phyloP scores from a whole-genome alignment of 768 basidiomycete species.

The Zangia roseola region DNA sequence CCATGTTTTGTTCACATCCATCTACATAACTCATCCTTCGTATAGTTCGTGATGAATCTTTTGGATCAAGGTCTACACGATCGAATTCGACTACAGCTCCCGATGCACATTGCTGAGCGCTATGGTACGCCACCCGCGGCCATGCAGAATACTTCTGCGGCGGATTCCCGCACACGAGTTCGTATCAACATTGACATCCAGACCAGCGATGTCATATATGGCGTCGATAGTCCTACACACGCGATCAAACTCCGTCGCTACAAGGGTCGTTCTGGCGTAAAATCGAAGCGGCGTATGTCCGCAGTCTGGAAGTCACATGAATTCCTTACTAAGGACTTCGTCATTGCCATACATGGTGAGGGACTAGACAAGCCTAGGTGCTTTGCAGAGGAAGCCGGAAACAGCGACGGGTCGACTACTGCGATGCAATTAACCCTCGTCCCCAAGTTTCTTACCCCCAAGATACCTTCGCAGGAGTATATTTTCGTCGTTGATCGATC shows the following conservation, averaged over 20 bases:
- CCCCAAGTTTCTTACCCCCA: conserved; percentile 48
- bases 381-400: conserved; percentile 43
- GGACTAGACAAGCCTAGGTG: conserved; percentile 55
- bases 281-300: conserved; percentile 41
- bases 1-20: neutral
- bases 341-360: conserved; percentile 47
- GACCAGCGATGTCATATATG: conserved; percentile 43
- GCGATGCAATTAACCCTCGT: conserved; percentile 57
- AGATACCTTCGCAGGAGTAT: conserved; percentile 49
- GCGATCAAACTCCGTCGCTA: conserved; percentile 34
- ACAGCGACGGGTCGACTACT: conserved; percentile 28
- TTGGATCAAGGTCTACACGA: conserved; percentile 49
- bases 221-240: conserved; percentile 48
- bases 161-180: conserved; percentile 35
- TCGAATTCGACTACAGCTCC: conserved; percentile 52
- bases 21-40: neutral
- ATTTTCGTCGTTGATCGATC: conserved; percentile 62
- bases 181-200: conserved; percentile 46
- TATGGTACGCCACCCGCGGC: conserved; percentile 47
- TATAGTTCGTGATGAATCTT: conserved; percentile 53
- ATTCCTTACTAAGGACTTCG: conserved; percentile 50
- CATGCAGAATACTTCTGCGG: conserved; percentile 32
- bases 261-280: conserved; percentile 32
- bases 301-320: conserved; percentile 39
- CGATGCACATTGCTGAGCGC: conserved; percentile 48